Evolutionary conservation across 2,329 filamentous ascomycete species (phyloP), one percentile per base, ranked within the genome.

Genomic region (Blastomyces silverae): DNA sequence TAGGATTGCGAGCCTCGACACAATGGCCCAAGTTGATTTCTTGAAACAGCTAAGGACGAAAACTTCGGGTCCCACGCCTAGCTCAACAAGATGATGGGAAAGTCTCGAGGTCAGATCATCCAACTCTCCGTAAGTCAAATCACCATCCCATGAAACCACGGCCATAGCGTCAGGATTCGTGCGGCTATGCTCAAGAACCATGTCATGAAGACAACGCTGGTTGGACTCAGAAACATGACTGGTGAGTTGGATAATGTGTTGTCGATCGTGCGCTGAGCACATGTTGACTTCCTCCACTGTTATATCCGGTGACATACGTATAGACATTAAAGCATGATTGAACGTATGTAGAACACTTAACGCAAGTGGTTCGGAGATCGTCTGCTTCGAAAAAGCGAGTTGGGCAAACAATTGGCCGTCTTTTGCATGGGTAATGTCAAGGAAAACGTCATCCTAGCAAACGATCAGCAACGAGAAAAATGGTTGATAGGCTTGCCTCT

Each of bases 1-100:
- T 50, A 61, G 44, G 28, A 61, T 61, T 37, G 59, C 42, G 5
- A 61, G 44, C 5, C 59, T 50, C 7, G 59, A 61, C 7, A 61
- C 59, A 50, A 61, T 61, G 28, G 64, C 66, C 64, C 64, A 66
- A 34, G 55, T 52, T 10, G 66, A 66, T 34, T 67, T 67, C 37
- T 67, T 65, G 48, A 67, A 67, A 61, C 59, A 61, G 59, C 59
- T 61, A 20, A 61, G 59, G 25, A 61, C 59, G 20, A 61, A 61
- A 17, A 61, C 59, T 61, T 61, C 59, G 1, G 59, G 59, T 25
- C 59, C 59, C 25, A 61, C 59, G 20, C 59, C 59, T 50, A 61
- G 25, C 8, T 50, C 59, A 61, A 61, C 59, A 31, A 61, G 59
- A 1, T 11, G 42, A 37, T 61, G 59, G 42, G 59, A 48, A n/a